Evolutionary conservation across 176 grass and related monocot genomes (phyloP), one percentile per base, ranked within the genome.

Genomic region (Calamus simplicifolius): DNA sequence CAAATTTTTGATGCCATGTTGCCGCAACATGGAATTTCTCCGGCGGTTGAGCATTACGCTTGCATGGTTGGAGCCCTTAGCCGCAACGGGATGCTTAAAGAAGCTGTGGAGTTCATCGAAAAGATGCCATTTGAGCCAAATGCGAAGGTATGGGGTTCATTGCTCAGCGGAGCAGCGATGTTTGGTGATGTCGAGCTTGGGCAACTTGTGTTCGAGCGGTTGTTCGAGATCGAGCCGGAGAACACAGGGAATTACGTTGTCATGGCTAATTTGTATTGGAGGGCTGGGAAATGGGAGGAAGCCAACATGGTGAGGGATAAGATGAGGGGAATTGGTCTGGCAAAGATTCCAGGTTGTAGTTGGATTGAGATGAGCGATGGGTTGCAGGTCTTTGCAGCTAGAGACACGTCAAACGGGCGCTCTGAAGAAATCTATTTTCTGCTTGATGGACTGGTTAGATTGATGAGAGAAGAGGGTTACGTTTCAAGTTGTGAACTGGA

Each of bases 251-350:
- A 82, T 57, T 85, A 82, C 17, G 19, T 82, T 56, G 59, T 90
- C 51, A 85, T 90, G 79, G 87, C 82, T 76, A 85, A 82, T 73
- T 70, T 90, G 29, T 85, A 79, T 58, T 79, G 79, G 30, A 79
- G 79, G 60, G 75, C 71, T 73, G 79, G 68, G 28, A 85, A 73
- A 79, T 82, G 87, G 87, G 75, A 90, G 64, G 79, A 90, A 67
- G 75, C 87, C 30, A 73, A 85, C 58, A 61, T 18, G 59, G 78
- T 77, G 56, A 85, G 82, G 82, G 71, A 51, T 31, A 79, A 64
- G 72, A 50, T 90, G 72, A 76, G 68, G 75, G 72, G 58, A 74
- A 64, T 73, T 76, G 75, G 72, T 52, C 70, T 82, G 69, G 76
- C 58, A 50, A 85, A 90, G 53, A 17, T 82, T 82, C 79, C 79